Evolutionary conservation across 176 grass and related monocot genomes (phyloP).

Genomic region (Puya raimondii): DNA sequence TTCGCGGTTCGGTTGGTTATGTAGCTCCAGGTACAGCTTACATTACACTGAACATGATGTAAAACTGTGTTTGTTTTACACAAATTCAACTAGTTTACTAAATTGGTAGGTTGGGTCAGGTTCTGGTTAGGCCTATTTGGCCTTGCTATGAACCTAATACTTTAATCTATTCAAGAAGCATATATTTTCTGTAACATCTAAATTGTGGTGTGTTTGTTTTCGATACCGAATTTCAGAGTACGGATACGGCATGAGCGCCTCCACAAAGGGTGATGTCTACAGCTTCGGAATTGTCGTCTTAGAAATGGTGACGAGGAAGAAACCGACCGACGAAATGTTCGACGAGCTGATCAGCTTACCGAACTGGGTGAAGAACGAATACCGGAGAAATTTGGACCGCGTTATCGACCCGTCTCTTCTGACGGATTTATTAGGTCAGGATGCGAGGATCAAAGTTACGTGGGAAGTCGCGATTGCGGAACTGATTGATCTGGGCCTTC

Average conservation of each 20-base stretch:
- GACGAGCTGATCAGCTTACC: neutral
- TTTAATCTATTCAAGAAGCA: neutral
- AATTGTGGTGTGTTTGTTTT: neutral
- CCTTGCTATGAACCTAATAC: neutral
- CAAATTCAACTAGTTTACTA: no score
- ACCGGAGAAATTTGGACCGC: neutral
- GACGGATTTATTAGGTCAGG: neutral
- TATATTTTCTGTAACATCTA: neutral
- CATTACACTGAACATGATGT: neutral
- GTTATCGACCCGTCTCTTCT: neutral
- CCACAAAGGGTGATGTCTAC: constrained; percentile 9
- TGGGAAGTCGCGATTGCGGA: constrained; percentile 5
- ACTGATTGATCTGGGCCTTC: constrained; percentile 7
- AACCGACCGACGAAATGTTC: constrained; percentile 11
- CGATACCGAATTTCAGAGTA: neutral
- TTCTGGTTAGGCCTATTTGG: no score
- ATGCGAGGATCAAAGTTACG: neutral
- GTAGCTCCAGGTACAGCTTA: constrained; percentile 17
- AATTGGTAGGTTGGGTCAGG: no score
- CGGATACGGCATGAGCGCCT: constrained; percentile 1
- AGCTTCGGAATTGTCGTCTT: constrained; percentile 13
- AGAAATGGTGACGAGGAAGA: neutral
- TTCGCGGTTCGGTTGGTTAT: constrained; percentile 14
- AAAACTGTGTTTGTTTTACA: no score
- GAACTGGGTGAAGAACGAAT: constrained; percentile 5